These are phyloP conservation scores for Saccharomyces jurei DNA, from an alignment of 805 yeast genomes.

Conservation along the genomic window DNA sequence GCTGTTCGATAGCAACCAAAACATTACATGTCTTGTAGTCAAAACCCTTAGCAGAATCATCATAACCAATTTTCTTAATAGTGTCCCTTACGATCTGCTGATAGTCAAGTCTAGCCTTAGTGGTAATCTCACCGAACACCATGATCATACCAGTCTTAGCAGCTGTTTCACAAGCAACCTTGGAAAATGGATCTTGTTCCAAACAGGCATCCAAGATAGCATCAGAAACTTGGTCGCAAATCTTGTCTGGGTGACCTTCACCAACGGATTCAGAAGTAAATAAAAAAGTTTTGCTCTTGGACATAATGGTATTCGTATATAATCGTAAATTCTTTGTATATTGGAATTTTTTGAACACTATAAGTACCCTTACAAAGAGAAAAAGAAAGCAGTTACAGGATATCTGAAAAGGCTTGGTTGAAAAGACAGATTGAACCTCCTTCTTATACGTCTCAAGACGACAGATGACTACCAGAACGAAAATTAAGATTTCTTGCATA, in stretches of 20 bases:
- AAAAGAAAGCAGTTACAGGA: neutral
- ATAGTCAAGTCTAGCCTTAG: slow-evolving; percentile 87
- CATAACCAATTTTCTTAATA: slow-evolving; percentile 95
- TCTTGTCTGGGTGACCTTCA: slow-evolving; percentile 88
- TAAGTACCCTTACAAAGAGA: neutral
- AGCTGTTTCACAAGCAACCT: slow-evolving; percentile 98
- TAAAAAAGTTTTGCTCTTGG: slow-evolving; percentile 34
- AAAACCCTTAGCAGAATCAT: slow-evolving; percentile 87
- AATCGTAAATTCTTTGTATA: neutral
- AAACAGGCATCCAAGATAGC: slow-evolving; percentile 95
- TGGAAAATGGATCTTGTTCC: slow-evolving; percentile 86
- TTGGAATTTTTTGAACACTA: neutral
- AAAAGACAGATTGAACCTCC: neutral
- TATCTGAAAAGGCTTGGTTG: neutral
- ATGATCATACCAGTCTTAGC: slow-evolving; percentile 97
- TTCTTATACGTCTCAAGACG: neutral
- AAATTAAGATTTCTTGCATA: neutral
- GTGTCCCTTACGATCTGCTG: slow-evolving; percentile 96
- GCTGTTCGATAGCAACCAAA: slow-evolving; percentile 95
- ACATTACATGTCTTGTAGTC: slow-evolving; percentile 98
- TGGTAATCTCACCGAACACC: slow-evolving; percentile 98
- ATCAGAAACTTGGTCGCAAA: slow-evolving; percentile 95
- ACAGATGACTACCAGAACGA: neutral
- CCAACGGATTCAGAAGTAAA: slow-evolving; percentile 82
- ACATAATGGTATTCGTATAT: neutral